phyloP scores from a whole-genome alignment of 495 filamentous ascomycete species.

The Neurospora sublineolata region DNA sequence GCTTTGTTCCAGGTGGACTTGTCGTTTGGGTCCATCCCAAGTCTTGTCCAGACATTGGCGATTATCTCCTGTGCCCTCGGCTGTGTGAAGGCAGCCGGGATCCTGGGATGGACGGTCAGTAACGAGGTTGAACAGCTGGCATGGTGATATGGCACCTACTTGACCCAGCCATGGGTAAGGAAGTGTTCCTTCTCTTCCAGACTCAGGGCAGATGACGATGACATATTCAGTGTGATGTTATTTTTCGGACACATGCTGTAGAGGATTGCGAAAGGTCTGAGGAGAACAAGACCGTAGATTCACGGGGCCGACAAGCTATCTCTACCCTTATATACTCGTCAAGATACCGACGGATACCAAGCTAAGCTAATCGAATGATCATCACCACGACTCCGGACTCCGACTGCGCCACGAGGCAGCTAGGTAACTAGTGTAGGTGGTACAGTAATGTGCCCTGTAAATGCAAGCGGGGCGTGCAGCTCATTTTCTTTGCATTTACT shows the following conservation, averaged over 20 bases:
- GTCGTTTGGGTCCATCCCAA: constrained; percentile 56
- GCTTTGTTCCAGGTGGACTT: constrained; percentile 54
- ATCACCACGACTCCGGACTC: neutral
- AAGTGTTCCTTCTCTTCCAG: constrained; percentile 54
- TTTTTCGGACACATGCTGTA: neutral
- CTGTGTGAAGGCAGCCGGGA: constrained; percentile 39
- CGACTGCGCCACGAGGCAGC: neutral
- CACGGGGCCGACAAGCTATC: neutral
- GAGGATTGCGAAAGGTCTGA: neutral
- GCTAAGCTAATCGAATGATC: neutral
- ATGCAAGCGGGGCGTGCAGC: too few species aligned
- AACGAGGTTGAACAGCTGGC: neutral
- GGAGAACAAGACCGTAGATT: neutral
- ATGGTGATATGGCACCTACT: constrained; percentile 12
- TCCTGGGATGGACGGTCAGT: constrained; percentile 9
- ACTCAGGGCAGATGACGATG: constrained; percentile 35
- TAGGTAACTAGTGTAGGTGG: too few species aligned
- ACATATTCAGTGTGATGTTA: constrained; percentile 10
- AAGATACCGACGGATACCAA: neutral
- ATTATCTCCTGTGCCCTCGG: constrained; percentile 48
- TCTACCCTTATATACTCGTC: neutral
- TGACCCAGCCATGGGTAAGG: constrained; percentile 53
- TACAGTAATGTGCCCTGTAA: too few species aligned
- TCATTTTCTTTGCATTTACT: too few species aligned
- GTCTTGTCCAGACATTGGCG: constrained; percentile 51